Evolutionary conservation across 805 yeast genomes (phyloP), one percentile per base, ranked within the genome.

Genomic region (Candida nanaspora): DNA sequence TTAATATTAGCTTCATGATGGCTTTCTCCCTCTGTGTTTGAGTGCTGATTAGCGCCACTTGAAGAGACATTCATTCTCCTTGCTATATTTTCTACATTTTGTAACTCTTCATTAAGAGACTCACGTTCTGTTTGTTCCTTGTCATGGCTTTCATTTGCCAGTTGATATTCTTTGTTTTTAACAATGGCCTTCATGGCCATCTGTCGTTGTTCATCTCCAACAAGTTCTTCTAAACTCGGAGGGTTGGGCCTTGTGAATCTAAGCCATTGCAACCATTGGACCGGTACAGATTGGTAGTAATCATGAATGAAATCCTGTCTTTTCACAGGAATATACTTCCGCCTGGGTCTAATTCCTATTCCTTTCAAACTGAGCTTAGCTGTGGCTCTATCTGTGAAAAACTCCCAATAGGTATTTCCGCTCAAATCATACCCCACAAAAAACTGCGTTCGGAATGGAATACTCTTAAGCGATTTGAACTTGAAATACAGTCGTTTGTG

Each of bases 361-460:
- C 19, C 10, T 25, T 18, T 37, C 4, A 31, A 9, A 18, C 14
- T 5, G 4, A 30, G 19, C 19, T 28, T 37, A 6, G 31, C 18
- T 49, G 76, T 67, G 39, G 56, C 53, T 50, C 72, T 69, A 44
- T 76, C 78, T 21, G 74, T 64, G 39, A 70, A 68, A 59, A 82
- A 79, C 56, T 86, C 95, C 95, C 95, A 86, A 62, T 81, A 86
- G 2, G 91, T 78, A 57, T 86, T 86, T 2, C 93, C 95, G 31
- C 77, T 78, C n/a, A 86, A 66, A 53, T 86, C 95, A 53, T 83
- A 85, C 2, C 87, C 85, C 9, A 80, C 68, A 50, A 85, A 84
- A 65, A 79, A 85, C 55, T 69, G 71, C 41, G 70, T 70, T 32
- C 94, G 69, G 57, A 84, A 78, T 0, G 95, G 95, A 3, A 85